phyloP scores from a whole-genome alignment of 2,329 filamentous ascomycete species.

The Colletotrichum destructivum region DNA sequence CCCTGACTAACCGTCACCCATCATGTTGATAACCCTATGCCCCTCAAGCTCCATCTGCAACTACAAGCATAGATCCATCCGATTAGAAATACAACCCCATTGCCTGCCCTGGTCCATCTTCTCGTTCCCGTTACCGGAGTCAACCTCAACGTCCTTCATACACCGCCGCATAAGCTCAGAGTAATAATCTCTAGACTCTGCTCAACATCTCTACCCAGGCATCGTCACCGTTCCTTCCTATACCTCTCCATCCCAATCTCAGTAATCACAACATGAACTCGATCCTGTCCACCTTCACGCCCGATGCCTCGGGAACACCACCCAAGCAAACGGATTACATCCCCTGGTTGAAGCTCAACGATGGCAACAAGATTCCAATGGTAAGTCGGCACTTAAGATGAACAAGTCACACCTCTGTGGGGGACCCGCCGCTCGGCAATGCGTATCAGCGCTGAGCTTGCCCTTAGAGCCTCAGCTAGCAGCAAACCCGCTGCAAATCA shows the following conservation, averaged over 20 bases:
- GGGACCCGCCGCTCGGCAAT: not conserved
- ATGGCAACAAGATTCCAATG: slow-evolving; percentile 81
- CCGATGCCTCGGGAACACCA: slow-evolving; percentile 56
- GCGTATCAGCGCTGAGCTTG: slow-evolving; percentile 18
- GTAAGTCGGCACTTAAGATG: slow-evolving; percentile 55
- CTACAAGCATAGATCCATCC: not conserved
- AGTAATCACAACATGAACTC: slow-evolving; percentile 58
- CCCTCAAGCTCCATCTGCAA: slow-evolving; percentile 14
- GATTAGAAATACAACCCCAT: slow-evolving; percentile 30
- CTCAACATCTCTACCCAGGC: slow-evolving; percentile 19
- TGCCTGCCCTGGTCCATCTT: not conserved
- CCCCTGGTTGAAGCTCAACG: slow-evolving; percentile 78
- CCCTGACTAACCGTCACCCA: too few species aligned
- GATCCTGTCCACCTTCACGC: slow-evolving; percentile 55
- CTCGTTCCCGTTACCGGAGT: not conserved
- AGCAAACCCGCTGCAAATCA: not conserved
- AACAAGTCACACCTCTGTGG: not conserved
- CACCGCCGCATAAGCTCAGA: slow-evolving; percentile 12
- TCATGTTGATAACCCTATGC: slow-evolving; percentile 1
- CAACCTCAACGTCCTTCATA: not conserved
- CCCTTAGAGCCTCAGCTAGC: not conserved
- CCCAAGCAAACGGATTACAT: slow-evolving; percentile 61
- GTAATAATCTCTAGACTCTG: slow-evolving; percentile 1
- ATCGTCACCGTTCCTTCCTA: slow-evolving; percentile 23
- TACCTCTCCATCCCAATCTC: not conserved